Base-by-base conservation (phyloP, 768 basidiomycete species). In the Artomyces pyxidatus region DNA sequence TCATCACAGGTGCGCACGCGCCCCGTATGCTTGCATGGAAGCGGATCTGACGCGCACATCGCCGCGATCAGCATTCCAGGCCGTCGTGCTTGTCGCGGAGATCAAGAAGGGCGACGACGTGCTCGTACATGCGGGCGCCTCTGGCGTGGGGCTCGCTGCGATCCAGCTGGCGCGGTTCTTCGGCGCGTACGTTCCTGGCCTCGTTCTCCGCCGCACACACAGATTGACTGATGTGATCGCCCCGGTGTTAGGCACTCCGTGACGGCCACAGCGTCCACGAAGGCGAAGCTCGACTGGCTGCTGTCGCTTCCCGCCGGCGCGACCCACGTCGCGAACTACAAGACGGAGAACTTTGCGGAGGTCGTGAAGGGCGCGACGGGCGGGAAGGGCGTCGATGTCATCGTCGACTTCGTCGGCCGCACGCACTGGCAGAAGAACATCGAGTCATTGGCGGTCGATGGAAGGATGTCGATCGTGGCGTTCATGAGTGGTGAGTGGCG, bases 71-170 rank as follows among this genome's bases (percentile, higher is more conserved):
- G 82, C 82, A 4, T 82, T 71, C 61, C 81, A 83, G 58, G 81
- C 77, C 0, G 63, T 85, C 17, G 72, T 88, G 41, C 62, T 84
- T 29, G 77, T 83, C 52, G 86, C 83, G 1, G 74, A 85, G 56
- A 59, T 94, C 38, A 77, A 83, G 60, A 60, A 73, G 53, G 79
- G 80, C 29, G 83, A 90, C 41, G 68, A 85, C 59, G 88, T 91
- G 9, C 75, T 98, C 14, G 74, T 97, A 11, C 95, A 97, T 61
- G 91, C 92, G 17, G 94, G 84, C 6, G 91, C 91, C 3, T 90
- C 88, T 11, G 91, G 93, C 25, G 91, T 96, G 4, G 92, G 92
- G 1, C 63, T 94, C 14, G 84, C 92, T 3, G 88, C 89, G 12
- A 88, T 86, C 42, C 94, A 97, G 65, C 68, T 96, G 17, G 89